Base-by-base conservation (phyloP, 129 eudicot genomes). In the Flaveria bidentis region DNA sequence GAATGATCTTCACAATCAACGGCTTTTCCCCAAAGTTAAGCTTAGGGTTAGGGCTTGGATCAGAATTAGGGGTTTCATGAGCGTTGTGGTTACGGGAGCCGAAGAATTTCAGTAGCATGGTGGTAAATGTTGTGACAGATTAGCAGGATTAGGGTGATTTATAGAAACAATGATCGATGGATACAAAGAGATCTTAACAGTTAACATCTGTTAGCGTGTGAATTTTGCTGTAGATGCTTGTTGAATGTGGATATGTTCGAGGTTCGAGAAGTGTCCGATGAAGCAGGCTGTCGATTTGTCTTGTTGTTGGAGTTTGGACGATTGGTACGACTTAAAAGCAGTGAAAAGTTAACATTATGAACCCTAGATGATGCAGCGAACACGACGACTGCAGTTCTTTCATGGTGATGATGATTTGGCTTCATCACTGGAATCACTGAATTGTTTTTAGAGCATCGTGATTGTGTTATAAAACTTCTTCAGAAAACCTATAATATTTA, bases 1-100 rank as follows among this genome's bases (percentile, higher is more conserved):
- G 92, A 63, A 90, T 74, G 71, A 90, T 87, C 89, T 86, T 80
- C 74, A 90, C 50, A 78, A 91, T 80, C 68, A 82, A 73, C 2
- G 84, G 78, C 67, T 55, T 60, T 49, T 73, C 82, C 39, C 41
- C 41, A 36, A 36, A 36, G 7, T 36, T 5, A 36, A 36, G 41
- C 41, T 36, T 36, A 36, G 41, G 7, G 41, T 36, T 36, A 36
- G 41, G 41, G 41, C 5, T 36, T 36, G 41, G 41, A 30, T 11
- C 50, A 47, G 66, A 65, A 15, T 65, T 71, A 22, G 77, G 39
- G 18, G 55, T 80, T 22, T 33, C 45, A 30, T 67, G 76, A 51
- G 69, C 26, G 2, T 26, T 53, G 0, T 52, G 71, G 14, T 30
- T 79, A 23, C 72, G 58, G 56, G 56, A n/a, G 25, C 80, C 79